phyloP scores from a whole-genome alignment of 1,284 basidiomycete species.

The Pseudozyma sp. region DNA sequence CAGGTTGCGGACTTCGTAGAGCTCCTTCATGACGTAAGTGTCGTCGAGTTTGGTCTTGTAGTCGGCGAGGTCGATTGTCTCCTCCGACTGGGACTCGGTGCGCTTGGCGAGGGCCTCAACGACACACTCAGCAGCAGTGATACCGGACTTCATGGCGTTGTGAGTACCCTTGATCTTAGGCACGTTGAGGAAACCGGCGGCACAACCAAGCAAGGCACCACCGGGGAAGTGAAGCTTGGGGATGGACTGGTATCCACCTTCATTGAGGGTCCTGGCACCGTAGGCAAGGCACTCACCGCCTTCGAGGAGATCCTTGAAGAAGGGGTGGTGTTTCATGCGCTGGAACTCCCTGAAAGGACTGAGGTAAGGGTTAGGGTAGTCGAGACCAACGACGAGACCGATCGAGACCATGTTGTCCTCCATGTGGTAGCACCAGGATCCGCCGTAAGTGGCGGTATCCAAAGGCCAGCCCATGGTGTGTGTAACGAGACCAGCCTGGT shows the following conservation, averaged over 20 bases:
- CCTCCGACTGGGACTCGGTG: constrained; percentile 60
- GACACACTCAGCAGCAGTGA: constrained; percentile 92
- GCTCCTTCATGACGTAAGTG: constrained; percentile 89
- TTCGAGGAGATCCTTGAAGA: constrained; percentile 83
- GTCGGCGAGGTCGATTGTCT: constrained; percentile 77
- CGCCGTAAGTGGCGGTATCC: constrained; percentile 87
- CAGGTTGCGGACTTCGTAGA: constrained; percentile 91
- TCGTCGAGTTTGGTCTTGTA: constrained; percentile 81
- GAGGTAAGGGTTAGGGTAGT: constrained; percentile 94
- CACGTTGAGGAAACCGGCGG: constrained; percentile 93
- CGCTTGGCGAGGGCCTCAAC: constrained; percentile 75
- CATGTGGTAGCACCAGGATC: constrained; percentile 96
- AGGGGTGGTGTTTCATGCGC: constrained; percentile 97
- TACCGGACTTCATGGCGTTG: constrained; percentile 99
- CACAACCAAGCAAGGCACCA: constrained; percentile 93
- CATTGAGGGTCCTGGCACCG: constrained; percentile 89
- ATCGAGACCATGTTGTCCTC: constrained; percentile 89
- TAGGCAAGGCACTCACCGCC: constrained; percentile 86
- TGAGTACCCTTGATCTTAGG: constrained; percentile 99
- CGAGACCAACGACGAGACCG: constrained; percentile 91
- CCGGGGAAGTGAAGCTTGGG: constrained; percentile 94
- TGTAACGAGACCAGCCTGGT: constrained; percentile 85
- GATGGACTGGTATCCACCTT: constrained; percentile 93
- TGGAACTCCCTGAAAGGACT: constrained; percentile 94
- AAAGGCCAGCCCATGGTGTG: constrained; percentile 97